Percentiles rank a stretch among this genome's conserved stretches.
Conservation (phyloP, 139 green algal species). For the Chara braunii region DNA sequence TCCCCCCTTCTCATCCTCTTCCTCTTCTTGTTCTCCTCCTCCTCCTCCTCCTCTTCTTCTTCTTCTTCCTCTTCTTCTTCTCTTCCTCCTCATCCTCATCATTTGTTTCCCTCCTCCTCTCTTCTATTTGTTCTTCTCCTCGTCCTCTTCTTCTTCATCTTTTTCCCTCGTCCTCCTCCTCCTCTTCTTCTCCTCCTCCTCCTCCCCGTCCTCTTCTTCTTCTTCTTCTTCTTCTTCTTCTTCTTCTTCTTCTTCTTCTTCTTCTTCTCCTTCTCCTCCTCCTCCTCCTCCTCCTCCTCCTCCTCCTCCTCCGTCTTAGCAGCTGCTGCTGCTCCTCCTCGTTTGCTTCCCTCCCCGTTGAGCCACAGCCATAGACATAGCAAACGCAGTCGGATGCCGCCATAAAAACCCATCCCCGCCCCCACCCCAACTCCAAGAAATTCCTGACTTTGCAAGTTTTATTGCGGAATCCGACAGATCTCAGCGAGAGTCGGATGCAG, state of each 20-base stretch:
- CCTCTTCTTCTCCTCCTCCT: neutral
- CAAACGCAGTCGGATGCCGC: no score
- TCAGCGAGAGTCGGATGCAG: no score
- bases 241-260: slow-evolving; percentile 3
- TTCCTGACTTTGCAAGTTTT: no score
- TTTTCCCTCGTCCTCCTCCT: neutral
- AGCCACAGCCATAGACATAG: no score
- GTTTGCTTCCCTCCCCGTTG: no score
- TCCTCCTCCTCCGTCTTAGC: neutral
- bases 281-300: slow-evolving; percentile 13
- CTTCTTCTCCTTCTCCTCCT: neutral
- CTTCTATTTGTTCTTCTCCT: neutral
- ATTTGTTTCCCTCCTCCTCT: neutral
- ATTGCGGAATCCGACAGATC: no score
- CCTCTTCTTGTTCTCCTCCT: neutral
- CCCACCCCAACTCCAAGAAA: no score
- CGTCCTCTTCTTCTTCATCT: neutral
- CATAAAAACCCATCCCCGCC: no score
- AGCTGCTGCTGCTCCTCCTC: neutral
- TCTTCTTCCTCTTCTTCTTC: neutral
- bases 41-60: slow-evolving; percentile 1
- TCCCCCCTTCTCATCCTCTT: neutral
- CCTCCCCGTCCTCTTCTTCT: slow-evolving; percentile 3
- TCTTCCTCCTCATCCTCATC: neutral
- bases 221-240: neutral